phyloP scores from a whole-genome alignment of 495 filamentous ascomycete genomes.

The Cercophora newfieldiana region DNA sequence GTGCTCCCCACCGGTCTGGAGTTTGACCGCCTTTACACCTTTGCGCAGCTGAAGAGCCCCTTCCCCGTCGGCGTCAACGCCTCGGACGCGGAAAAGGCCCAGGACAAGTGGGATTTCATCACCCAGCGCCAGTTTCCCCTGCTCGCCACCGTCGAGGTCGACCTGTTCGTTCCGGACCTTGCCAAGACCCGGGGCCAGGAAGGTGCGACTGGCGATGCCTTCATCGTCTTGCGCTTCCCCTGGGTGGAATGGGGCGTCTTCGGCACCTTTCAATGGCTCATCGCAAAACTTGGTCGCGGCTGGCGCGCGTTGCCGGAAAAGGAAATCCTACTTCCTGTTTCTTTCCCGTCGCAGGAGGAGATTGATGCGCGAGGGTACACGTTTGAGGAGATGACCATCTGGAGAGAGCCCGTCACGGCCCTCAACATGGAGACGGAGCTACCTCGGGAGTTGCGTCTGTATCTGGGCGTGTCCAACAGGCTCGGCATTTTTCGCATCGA shows the following conservation, averaged over 20 bases:
- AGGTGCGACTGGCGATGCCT: conserved; percentile 51
- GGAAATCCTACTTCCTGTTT: conserved; percentile 65
- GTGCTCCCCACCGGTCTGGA: conserved; percentile 72
- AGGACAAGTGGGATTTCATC: conserved; percentile 71
- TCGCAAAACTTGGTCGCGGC: conserved; percentile 48
- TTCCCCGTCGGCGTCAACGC: conserved; percentile 44
- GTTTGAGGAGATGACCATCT: conserved; percentile 68
- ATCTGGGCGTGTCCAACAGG: conserved; percentile 62
- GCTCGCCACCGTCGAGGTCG: conserved; percentile 71
- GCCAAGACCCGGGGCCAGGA: conserved; percentile 45
- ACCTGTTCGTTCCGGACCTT: conserved; percentile 78
- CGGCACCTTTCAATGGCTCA: conserved; percentile 40
- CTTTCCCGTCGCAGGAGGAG: conserved; percentile 54
- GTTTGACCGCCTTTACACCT: conserved; percentile 83
- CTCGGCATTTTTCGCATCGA: conserved; percentile 74
- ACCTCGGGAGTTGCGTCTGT: conserved; percentile 53
- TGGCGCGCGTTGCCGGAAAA: conserved; percentile 46
- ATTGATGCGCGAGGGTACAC: conserved; percentile 58
- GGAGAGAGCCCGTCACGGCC: conserved; percentile 69
- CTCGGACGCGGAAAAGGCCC: conserved; percentile 43
- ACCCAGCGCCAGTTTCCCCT: conserved; percentile 74
- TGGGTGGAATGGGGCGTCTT: conserved; percentile 48
- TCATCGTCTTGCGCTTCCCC: conserved; percentile 62
- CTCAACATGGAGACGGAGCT: conserved; percentile 58
- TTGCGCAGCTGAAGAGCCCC: conserved; percentile 65